Percentiles rank a stretch among this genome's conserved stretches.
These are phyloP conservation scores for Limnanthes douglasii DNA, from an alignment of 345 rosid species.

Conservation along the genomic window DNA sequence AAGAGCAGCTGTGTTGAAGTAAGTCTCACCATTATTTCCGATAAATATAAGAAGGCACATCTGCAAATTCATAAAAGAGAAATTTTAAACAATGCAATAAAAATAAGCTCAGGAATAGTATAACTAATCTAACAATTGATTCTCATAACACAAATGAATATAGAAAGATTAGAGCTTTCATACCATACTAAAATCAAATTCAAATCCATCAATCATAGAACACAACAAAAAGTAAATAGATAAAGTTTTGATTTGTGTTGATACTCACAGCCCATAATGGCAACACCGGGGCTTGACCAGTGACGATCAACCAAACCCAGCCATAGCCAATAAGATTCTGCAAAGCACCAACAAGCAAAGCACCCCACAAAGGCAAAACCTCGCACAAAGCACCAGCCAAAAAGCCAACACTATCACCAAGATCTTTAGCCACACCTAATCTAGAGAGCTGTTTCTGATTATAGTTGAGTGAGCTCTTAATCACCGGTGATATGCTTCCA, in stretches of 20 bases:
- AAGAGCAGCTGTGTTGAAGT: slow-evolving; percentile 85
- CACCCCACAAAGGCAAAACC: slow-evolving; percentile 89
- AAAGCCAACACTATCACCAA: slow-evolving; percentile 95
- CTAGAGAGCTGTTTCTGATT: slow-evolving; percentile 76
- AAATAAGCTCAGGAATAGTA: too few relatives aligned
- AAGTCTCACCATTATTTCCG: slow-evolving; percentile 93
- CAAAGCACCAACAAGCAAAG: slow-evolving; percentile 71
- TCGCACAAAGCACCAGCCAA: slow-evolving; percentile 78
- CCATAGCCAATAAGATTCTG: slow-evolving; percentile 83
- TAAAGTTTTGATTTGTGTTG: too few relatives aligned
- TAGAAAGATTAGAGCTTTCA: too few relatives aligned
- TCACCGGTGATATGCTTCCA: slow-evolving; percentile 94
- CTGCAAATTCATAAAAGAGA: too few relatives aligned
- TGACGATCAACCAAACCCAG: slow-evolving; percentile 79
- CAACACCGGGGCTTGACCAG: slow-evolving; percentile 47
- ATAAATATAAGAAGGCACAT: slow-evolving; percentile 89
- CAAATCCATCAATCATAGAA: too few relatives aligned
- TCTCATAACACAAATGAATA: too few relatives aligned
- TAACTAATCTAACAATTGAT: too few relatives aligned
- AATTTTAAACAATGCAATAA: too few relatives aligned
- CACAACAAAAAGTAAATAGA: slow-evolving; percentile 1
- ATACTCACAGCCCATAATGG: slow-evolving; percentile 88
- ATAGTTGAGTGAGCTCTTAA: slow-evolving; percentile 73
- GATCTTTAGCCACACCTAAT: slow-evolving; percentile 94
- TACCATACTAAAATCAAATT: too few relatives aligned